A percentile compares a stretch with the other conserved stretches of the same genome.
phyloP scores from a whole-genome alignment of 2,329 filamentous ascomycete genomes.

The Hirsutella rhossiliensis region DNA sequence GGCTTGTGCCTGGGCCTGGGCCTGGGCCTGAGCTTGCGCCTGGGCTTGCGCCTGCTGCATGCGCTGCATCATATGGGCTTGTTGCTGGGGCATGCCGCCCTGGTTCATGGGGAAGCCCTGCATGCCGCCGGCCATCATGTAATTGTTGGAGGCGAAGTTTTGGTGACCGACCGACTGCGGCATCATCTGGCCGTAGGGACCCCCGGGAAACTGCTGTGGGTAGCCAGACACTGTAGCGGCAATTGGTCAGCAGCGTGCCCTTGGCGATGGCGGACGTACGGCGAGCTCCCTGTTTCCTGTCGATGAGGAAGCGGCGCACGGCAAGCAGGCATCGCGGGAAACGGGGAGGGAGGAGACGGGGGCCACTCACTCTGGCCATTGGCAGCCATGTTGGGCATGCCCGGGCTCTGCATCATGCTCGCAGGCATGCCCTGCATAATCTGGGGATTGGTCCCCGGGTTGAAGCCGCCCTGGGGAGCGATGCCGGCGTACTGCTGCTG shows the following conservation, averaged over 20 bases:
- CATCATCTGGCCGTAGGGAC: slow-evolving; percentile 43
- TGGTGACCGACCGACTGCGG: slow-evolving; percentile 36
- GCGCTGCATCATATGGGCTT: slow-evolving; percentile 32
- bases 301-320: neutral
- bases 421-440: slow-evolving; percentile 43
- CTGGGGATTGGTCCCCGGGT: slow-evolving; percentile 36
- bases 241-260: slow-evolving; percentile 6
- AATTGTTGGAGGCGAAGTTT: slow-evolving; percentile 32
- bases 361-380: slow-evolving; percentile 46
- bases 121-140: slow-evolving; percentile 43
- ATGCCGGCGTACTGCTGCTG: slow-evolving; percentile 41
- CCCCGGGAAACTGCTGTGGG: slow-evolving; percentile 43
- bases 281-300: neutral
- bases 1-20: slow-evolving; percentile 18
- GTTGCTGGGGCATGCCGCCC: slow-evolving; percentile 34
- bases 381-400: slow-evolving; percentile 45
- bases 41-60: slow-evolving; percentile 18
- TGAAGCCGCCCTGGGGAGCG: slow-evolving; percentile 37
- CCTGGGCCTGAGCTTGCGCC: slow-evolving; percentile 20
- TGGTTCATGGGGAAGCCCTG: slow-evolving; percentile 44
- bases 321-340: slow-evolving; percentile 4
- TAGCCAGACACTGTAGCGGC: slow-evolving; percentile 39
- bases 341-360: neutral
- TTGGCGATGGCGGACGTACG: neutral
- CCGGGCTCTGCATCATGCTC: slow-evolving; percentile 52